These are phyloP conservation scores for Paecilomyces variotii DNA, from an alignment of 2,329 filamentous ascomycete species.

Conservation along the genomic window DNA sequence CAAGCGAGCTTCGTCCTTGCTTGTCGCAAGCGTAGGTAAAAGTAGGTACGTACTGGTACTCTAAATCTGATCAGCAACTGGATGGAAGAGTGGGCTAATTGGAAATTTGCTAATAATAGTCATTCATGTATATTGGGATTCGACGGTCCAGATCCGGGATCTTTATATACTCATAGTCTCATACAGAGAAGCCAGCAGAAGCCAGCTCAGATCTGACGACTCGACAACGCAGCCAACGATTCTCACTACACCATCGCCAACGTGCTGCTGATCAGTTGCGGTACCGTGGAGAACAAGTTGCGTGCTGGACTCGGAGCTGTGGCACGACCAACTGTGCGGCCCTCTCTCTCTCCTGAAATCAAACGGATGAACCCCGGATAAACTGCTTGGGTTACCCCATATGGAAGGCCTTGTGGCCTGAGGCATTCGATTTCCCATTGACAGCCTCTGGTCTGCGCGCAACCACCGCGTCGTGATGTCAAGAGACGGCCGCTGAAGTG, in stretches of 20 bases:
- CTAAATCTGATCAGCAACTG: too few relatives aligned
- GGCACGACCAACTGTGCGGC: background rate
- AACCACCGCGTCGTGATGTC: background rate
- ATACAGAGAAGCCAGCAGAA: too few relatives aligned
- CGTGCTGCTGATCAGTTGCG: background rate
- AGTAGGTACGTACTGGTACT: too few relatives aligned
- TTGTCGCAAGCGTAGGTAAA: too few relatives aligned
- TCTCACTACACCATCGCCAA: background rate
- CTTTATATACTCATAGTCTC: too few relatives aligned
- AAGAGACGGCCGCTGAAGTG: background rate
- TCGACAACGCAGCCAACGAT: too few relatives aligned
- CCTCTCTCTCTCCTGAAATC: background rate
- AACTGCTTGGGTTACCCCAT: background rate
- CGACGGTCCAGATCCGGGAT: too few relatives aligned
- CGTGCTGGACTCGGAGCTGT: background rate
- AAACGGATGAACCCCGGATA: background rate
- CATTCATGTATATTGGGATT: too few relatives aligned
- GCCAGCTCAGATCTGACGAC: too few relatives aligned
- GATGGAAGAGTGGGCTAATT: too few relatives aligned
- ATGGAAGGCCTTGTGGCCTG: background rate
- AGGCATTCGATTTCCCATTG: background rate
- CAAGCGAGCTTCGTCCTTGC: too few relatives aligned
- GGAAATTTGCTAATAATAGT: too few relatives aligned
- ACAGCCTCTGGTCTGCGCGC: background rate
- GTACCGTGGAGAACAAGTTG: background rate